Percentiles rank a stretch among this genome's conserved stretches.
These are phyloP conservation scores for Trichoderma reesei DNA, from an alignment of 495 filamentous ascomycete species.

Conservation along the genomic window DNA sequence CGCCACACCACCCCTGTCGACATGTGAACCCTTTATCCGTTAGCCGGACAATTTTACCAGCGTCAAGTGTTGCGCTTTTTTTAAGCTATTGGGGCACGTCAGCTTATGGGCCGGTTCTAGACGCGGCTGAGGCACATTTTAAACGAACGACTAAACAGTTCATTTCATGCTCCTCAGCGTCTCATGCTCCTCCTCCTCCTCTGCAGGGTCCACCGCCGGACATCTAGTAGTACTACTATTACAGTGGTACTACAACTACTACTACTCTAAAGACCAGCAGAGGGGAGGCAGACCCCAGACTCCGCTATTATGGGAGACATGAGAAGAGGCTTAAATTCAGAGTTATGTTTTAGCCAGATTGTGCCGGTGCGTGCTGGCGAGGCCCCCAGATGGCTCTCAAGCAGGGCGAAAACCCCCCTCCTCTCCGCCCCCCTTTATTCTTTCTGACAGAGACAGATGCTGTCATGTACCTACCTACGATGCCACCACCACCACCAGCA, in stretches of 20 bases:
- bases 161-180: no score
- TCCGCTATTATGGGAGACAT: background rate
- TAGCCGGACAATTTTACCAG: no score
- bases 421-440: no score
- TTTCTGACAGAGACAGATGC: no score
- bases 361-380: background rate
- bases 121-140: background rate
- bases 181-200: no score
- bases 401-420: background rate
- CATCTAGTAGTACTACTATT: no score
- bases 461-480: no score
- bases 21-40: no score
- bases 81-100: constrained; percentile 1
- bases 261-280: background rate
- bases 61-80: background rate
- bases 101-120: background rate
- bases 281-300: background rate
- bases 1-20: no score
- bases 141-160: background rate
- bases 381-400: background rate
- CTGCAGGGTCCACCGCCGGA: no score
- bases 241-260: no score
- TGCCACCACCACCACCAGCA: no score
- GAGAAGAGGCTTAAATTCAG: background rate
- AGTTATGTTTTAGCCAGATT: constrained; percentile 2